Evolutionary conservation across 2,329 filamentous ascomycete genomes (phyloP).

Genomic region (Colletotrichum sansevieriae): DNA sequence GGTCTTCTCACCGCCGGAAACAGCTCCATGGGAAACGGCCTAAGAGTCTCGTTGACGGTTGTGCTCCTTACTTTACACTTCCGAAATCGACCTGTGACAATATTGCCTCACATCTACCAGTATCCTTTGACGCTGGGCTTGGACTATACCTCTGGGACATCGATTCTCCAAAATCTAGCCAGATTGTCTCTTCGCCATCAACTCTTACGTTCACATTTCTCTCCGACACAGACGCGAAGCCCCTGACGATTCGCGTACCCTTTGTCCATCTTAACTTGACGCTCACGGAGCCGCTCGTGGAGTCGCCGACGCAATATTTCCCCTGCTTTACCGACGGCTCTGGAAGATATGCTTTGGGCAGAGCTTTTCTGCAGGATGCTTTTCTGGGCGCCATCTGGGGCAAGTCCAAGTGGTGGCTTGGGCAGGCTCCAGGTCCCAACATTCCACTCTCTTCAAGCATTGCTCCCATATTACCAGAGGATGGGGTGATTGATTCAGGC

Average conservation of each 20-base stretch:
- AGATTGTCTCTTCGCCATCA: constrained; percentile 56
- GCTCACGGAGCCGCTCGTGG: constrained; percentile 52
- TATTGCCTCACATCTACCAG: constrained; percentile 53
- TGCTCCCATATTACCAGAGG: constrained; percentile 13
- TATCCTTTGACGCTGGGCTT: constrained; percentile 51
- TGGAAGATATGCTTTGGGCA: constrained; percentile 52
- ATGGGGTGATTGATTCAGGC: constrained; percentile 45
- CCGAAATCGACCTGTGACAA: constrained; percentile 56
- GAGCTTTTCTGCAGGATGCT: constrained; percentile 61
- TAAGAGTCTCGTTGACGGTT: constrained; percentile 51
- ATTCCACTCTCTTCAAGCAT: constrained; percentile 16
- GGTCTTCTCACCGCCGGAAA: constrained; percentile 48
- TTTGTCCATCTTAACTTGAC: constrained; percentile 55
- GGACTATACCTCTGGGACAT: constrained; percentile 59
- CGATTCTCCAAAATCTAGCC: constrained; percentile 48
- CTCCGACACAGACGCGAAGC: constrained; percentile 47
- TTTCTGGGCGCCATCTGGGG: constrained; percentile 59
- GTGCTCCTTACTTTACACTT: constrained; percentile 57
- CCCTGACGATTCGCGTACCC: constrained; percentile 42
- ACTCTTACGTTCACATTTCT: constrained; percentile 56
- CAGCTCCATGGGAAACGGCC: constrained; percentile 45
- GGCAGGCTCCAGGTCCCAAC: constrained; percentile 56
- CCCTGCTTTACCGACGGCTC: constrained; percentile 53
- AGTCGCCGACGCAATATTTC: constrained; percentile 54
- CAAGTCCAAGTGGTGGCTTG: constrained; percentile 52